phyloP scores from a whole-genome alignment of 139 green algal genomes.

The Astrephomene gubernaculifera region DNA sequence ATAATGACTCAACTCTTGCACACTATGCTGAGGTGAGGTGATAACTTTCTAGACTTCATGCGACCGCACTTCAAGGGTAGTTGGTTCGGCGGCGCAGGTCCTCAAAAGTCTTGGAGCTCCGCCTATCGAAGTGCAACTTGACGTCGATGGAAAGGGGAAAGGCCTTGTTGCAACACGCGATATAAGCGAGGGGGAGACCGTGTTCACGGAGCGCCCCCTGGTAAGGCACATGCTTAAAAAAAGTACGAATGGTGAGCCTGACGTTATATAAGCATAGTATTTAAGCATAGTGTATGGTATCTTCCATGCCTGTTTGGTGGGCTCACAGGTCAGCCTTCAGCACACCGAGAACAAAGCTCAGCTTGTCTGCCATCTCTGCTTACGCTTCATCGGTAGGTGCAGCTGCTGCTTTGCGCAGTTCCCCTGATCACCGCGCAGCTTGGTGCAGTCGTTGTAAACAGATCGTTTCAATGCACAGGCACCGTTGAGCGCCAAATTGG shows the following conservation, averaged over 20 bases:
- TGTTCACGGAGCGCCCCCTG: constrained; percentile 65
- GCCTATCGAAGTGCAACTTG: constrained; percentile 45
- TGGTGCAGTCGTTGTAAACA: no score
- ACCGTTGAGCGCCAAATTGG: constrained; percentile 66
- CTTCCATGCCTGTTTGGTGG: no score
- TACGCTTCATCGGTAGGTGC: constrained; percentile 60
- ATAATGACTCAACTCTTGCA: background rate
- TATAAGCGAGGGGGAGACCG: constrained; percentile 45
- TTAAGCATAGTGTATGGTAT: no score
- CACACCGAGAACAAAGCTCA: constrained; percentile 48
- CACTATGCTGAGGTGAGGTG: constrained; percentile 4
- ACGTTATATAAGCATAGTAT: no score
- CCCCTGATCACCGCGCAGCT: no score
- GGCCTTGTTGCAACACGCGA: constrained; percentile 60
- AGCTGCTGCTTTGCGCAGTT: no score
- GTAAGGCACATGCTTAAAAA: no score
- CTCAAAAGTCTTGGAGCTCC: constrained; percentile 4
- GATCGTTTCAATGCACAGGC: constrained; percentile 28
- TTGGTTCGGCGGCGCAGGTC: constrained; percentile 15
- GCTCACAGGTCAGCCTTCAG: constrained; percentile 2
- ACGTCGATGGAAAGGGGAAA: constrained; percentile 64
- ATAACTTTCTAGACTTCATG: background rate
- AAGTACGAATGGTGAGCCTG: no score
- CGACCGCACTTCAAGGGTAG: no score
- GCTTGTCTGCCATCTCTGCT: constrained; percentile 68